These are phyloP conservation scores for Plasmopara halstedii DNA, from an alignment of 352 stramenopile genomes.

Conservation along the genomic window DNA sequence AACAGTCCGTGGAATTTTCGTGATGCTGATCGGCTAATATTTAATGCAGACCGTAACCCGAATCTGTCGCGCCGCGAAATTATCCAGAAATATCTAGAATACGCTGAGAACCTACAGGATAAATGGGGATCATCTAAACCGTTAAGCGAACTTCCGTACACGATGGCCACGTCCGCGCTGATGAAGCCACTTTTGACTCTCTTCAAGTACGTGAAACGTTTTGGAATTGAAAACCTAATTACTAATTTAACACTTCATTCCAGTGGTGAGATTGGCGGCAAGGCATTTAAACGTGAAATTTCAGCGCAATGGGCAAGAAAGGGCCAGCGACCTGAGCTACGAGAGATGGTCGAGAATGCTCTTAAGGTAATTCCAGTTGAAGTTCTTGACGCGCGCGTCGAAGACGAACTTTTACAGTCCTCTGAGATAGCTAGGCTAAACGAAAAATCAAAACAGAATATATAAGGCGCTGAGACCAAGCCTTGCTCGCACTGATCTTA, in stretches of 20 bases:
- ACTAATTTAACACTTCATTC: neutral
- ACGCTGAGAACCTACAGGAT: conserved; percentile 67
- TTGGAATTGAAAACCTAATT: neutral
- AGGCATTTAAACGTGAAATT: conserved; percentile 77
- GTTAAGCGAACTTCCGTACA: conserved; percentile 41
- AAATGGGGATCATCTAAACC: conserved; percentile 56
- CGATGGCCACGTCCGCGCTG: conserved; percentile 70
- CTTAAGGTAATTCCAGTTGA: conserved; percentile 61
- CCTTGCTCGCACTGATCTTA: conserved; percentile 18
- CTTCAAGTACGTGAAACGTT: conserved; percentile 51
- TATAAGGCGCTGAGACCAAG: no score
- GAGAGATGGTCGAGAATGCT: conserved; percentile 66
- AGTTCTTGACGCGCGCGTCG: conserved; percentile 58
- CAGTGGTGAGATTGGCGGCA: conserved; percentile 69
- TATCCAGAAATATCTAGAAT: conserved; percentile 80
- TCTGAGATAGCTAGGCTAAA: conserved; percentile 1
- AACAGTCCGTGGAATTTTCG: conserved; percentile 85
- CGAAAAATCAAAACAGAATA: no score
- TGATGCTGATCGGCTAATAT: conserved; percentile 80
- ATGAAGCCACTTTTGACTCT: conserved; percentile 73
- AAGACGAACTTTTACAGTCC: conserved; percentile 42
- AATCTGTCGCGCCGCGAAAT: conserved; percentile 84
- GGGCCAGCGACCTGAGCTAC: conserved; percentile 49
- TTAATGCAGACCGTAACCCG: conserved; percentile 55
- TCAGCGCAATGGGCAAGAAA: conserved; percentile 60